These are phyloP conservation scores for Endoconidiophora laricicola DNA, from an alignment of 2,329 filamentous ascomycete genomes.

Conservation along the genomic window DNA sequence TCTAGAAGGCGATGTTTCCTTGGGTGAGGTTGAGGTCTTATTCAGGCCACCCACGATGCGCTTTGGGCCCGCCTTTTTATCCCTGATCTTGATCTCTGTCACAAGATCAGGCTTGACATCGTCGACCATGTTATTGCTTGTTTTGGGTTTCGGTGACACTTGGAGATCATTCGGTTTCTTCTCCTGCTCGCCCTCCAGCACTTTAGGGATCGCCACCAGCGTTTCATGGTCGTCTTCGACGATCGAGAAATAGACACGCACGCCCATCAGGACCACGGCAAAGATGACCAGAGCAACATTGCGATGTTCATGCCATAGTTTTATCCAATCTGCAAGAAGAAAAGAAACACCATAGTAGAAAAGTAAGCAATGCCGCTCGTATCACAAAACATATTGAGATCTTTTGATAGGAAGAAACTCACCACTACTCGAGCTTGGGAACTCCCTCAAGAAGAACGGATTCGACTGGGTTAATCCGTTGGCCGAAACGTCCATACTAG, in stretches of 20 bases:
- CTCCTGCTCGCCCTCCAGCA: constrained; percentile 17
- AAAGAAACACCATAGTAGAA: neutral
- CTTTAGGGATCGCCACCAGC: constrained; percentile 23
- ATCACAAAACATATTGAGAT: too few relatives aligned
- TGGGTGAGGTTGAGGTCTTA: constrained; percentile 18
- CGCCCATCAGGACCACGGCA: constrained; percentile 22
- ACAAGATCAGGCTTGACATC: neutral
- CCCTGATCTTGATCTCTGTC: constrained; percentile 12
- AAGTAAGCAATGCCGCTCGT: too few relatives aligned
- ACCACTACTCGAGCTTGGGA: neutral
- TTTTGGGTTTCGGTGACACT: constrained; percentile 4
- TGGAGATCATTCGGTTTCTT: neutral
- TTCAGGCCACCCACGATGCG: constrained; percentile 31
- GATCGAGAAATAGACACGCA: constrained; percentile 27
- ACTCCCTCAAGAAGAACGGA: neutral
- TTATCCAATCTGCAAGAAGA: constrained; percentile 21
- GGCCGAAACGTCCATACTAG: constrained; percentile 6
- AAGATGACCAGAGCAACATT: constrained; percentile 26
- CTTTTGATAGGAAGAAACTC: neutral
- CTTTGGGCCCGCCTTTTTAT: constrained; percentile 21
- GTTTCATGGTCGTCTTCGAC: constrained; percentile 21
- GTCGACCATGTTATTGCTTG: constrained; percentile 1
- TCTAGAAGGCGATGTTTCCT: constrained; percentile 11
- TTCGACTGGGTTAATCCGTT: constrained; percentile 7
- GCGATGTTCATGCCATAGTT: constrained; percentile 31